Base-by-base conservation (phyloP, 1,284 basidiomycete genomes). In the Sporisorium scitamineum region DNA sequence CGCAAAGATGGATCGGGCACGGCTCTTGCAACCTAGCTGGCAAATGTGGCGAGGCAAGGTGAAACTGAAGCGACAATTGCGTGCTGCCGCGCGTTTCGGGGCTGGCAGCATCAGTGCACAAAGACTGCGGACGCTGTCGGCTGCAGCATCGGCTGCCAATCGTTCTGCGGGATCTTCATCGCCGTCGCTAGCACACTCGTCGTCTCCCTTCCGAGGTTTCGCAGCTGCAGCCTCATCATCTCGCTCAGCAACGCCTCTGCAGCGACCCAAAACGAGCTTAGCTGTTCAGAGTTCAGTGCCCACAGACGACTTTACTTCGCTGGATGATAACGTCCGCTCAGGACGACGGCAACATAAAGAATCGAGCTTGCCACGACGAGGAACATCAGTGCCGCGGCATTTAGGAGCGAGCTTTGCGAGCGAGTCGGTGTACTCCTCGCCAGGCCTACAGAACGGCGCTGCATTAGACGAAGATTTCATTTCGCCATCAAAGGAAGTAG, bases 81-180 rank as follows among this genome's bases (percentile, higher is more conserved):
- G 69, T 6, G 72, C 72, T 16, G 68, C 72, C 5, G 56, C 58
- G 0, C 59, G 72, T 1, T 75, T 75, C 20, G 64, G 72, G 2
- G 72, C 69, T 7, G 69, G 69, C 16, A 71, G 52, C 10, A 54
- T 64, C 24, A 61, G 54, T 5, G 27, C 60, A 9, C 53, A 54
- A 4, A 14, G 72, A 6, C 52, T 75, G n/a, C 61, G 71, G 1
- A 58, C 61, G 20, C 58, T 74, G 16, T 70, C 68, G 11, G 61
- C 68, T 13, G 61, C 67, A 27, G 69, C 69, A 5, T 48, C 45
- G 9, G 58, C 68, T 22, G 68, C 68, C 3, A 70, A 53, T 26
- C 61, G 61, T 16, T 63, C 67, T 2, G 27, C 41, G 11, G 54
- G 54, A 7, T 72, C 70, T 27, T 63, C 63, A 2, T 72, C 70